Conservation (phyloP, 2,329 filamentous ascomycete species). For the Nemania serpens region DNA sequence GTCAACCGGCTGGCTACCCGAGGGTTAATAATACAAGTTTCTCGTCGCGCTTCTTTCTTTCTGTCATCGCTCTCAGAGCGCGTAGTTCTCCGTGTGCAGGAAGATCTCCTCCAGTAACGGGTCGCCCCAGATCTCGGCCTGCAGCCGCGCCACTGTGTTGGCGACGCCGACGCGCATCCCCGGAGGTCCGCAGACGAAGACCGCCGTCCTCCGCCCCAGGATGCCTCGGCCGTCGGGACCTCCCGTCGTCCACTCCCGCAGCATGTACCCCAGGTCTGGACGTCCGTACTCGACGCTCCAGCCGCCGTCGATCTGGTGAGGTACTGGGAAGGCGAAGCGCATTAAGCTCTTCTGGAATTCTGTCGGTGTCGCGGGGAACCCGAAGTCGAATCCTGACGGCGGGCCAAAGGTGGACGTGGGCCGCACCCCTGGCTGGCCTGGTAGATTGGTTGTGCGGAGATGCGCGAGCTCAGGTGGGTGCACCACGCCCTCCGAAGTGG, state of each 20-base stretch:
- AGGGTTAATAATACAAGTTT: constrained; percentile 24
- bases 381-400: constrained; percentile 72
- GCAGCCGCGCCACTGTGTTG: constrained; percentile 80
- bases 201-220: constrained; percentile 80
- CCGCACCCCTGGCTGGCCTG: constrained; percentile 42
- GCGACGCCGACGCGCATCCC: constrained; percentile 86
- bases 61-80: constrained; percentile 59
- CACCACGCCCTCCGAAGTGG: constrained; percentile 28
- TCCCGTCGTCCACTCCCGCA: constrained; percentile 80
- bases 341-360: constrained; percentile 88
- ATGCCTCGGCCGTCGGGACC: constrained; percentile 67
- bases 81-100: constrained; percentile 94
- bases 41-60: not conserved
- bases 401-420: constrained; percentile 63
- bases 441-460: constrained; percentile 54
- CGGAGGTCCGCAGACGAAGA: constrained; percentile 91
- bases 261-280: constrained; percentile 84
- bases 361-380: constrained; percentile 82
- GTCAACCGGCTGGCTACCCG: not conserved
- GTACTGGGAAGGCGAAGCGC: constrained; percentile 82
- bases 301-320: constrained; percentile 71
- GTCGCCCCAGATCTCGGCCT: constrained; percentile 81
- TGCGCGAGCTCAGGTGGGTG: constrained; percentile 61
- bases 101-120: constrained; percentile 86
- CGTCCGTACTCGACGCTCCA: constrained; percentile 94